Percentiles rank a stretch among this genome's conserved stretches.
Evolutionary conservation across 192 early-diverging fungal species (phyloP).

Genomic region (Coemansia sp.): DNA sequence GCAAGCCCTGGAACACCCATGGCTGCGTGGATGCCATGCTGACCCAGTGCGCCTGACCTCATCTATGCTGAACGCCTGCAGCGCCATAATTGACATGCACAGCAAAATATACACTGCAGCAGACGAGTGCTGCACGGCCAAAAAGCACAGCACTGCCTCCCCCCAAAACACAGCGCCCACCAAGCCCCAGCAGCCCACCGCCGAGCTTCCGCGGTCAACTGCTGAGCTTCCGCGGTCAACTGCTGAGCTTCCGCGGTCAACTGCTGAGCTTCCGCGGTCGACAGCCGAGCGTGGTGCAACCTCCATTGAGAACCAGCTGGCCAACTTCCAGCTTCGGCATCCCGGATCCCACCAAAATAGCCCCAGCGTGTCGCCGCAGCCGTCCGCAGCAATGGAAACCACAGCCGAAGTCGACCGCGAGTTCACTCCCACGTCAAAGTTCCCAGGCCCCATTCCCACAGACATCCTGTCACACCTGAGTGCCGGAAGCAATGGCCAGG

Average conservation of each 20-base stretch:
- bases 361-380: too few relatives aligned
- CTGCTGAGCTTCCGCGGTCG: neutral
- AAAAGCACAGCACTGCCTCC: neutral
- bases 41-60: neutral
- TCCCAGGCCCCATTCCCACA: too few relatives aligned
- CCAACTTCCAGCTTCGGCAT: too few relatives aligned
- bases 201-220: neutral
- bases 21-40: slow-evolving; percentile 48
- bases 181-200: neutral
- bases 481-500: too few relatives aligned
- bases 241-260: neutral
- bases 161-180: neutral
- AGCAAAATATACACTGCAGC: neutral
- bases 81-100: neutral
- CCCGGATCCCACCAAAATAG: too few relatives aligned
- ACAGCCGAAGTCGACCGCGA: too few relatives aligned
- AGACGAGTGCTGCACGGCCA: neutral
- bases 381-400: too few relatives aligned
- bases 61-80: neutral
- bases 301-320: too few relatives aligned
- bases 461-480: too few relatives aligned
- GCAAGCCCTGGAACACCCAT: slow-evolving; percentile 70
- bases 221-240: neutral
- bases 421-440: too few relatives aligned
- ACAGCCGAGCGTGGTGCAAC: too few relatives aligned